Evolutionary conservation across 2,329 filamentous ascomycete genomes (phyloP).

Genomic region (Claviceps africana): DNA sequence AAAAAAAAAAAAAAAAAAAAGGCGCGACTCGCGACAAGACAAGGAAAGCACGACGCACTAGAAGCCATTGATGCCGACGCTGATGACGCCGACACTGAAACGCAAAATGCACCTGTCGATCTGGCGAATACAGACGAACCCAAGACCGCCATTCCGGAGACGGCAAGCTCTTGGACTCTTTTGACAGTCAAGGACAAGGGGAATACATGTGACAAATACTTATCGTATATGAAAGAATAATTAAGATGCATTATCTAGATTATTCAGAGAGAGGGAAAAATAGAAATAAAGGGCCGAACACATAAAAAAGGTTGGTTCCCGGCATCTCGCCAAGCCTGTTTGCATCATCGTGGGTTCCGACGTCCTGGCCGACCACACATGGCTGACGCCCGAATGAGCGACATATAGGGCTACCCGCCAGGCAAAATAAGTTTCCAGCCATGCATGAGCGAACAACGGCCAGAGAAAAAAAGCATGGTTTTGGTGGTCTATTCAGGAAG

Average conservation of each 20-base stretch:
- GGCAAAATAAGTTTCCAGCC: not conserved
- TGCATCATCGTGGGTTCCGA: slow-evolving; percentile 1
- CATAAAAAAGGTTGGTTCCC: not conserved
- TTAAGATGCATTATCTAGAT: no score
- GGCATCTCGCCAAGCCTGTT: not conserved
- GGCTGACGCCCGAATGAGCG: slow-evolving; percentile 2
- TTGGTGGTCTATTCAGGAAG: not conserved
- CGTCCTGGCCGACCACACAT: not conserved
- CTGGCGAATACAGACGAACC: no score
- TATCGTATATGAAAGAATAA: no score
- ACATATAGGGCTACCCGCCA: slow-evolving; percentile 6
- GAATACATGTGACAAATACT: no score
- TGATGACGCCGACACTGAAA: not conserved
- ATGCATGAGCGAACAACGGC: slow-evolving; percentile 3
- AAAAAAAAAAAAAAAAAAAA: not conserved
- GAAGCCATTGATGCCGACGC: not conserved
- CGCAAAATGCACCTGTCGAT: no score
- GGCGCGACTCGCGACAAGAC: slow-evolving; percentile 5
- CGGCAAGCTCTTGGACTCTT: no score
- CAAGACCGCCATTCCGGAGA: no score
- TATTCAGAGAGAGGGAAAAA: no score
- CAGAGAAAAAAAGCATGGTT: not conserved
- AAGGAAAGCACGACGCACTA: not conserved
- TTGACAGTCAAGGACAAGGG: no score
- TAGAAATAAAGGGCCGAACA: no score